These are phyloP conservation scores for Chondrostereum purpureum DNA, from an alignment of 1,284 basidiomycete species.

Conservation along the genomic window DNA sequence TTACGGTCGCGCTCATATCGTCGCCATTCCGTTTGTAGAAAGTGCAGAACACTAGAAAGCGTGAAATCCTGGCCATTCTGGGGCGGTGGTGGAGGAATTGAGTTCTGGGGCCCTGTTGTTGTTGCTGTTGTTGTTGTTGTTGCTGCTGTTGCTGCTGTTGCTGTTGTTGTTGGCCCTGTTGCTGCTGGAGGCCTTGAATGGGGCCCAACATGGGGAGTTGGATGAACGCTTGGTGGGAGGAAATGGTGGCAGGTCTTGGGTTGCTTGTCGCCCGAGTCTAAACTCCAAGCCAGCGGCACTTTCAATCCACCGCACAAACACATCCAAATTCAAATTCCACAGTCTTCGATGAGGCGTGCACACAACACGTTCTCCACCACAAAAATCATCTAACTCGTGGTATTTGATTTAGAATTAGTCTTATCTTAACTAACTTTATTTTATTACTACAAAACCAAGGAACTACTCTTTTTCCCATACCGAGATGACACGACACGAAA, in stretches of 20 bases:
- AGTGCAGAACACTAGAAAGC: slow-evolving; percentile 92
- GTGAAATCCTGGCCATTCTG: slow-evolving; percentile 86
- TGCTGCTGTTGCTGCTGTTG: slow-evolving; percentile 40
- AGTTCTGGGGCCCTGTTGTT: slow-evolving; percentile 44
- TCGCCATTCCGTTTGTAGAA: slow-evolving; percentile 96
- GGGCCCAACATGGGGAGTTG: slow-evolving; percentile 65
- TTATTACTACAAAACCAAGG: too few species aligned
- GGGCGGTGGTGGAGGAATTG: slow-evolving; percentile 65
- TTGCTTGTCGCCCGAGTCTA: too few species aligned
- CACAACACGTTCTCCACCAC: too few species aligned
- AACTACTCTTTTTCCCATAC: too few species aligned
- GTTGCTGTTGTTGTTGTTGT: slow-evolving; percentile 44
- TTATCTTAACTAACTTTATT: too few species aligned
- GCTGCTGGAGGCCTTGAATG: slow-evolving; percentile 53
- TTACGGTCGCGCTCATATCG: slow-evolving; percentile 96
- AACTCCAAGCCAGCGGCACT: too few species aligned
- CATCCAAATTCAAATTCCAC: too few species aligned
- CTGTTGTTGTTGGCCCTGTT: too few species aligned
- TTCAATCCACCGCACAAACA: slow-evolving; percentile 5
- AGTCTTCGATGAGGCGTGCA: too few species aligned
- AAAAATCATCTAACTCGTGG: too few species aligned
- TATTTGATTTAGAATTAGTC: too few species aligned
- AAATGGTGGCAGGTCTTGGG: slow-evolving; percentile 10
- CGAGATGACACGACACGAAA: too few species aligned
- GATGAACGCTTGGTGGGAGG: slow-evolving; percentile 29